These are phyloP conservation scores for Hyphodiscus sp. DNA, from an alignment of 2,329 filamentous ascomycete genomes.

Conservation along the genomic window DNA sequence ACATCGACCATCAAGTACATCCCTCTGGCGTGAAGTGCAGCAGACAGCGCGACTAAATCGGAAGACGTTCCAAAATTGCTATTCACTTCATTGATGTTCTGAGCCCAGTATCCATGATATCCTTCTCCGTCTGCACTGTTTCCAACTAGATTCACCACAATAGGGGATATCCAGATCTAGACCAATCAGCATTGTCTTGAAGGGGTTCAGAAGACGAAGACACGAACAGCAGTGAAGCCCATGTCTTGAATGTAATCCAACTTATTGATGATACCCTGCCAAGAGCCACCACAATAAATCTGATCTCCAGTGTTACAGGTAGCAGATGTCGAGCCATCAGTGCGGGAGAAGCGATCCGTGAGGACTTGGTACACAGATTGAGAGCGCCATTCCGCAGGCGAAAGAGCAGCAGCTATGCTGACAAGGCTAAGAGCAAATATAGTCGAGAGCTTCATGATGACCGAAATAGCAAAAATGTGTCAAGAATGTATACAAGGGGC, in stretches of 20 bases:
- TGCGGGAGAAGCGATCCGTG: slow-evolving; percentile 31
- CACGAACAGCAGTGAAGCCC: slow-evolving; percentile 30
- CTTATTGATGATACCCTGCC: slow-evolving; percentile 34
- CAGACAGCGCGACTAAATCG: slow-evolving; percentile 40
- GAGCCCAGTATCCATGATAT: slow-evolving; percentile 41
- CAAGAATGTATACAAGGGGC: neutral
- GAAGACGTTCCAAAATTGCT: slow-evolving; percentile 40
- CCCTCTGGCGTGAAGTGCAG: slow-evolving; percentile 37
- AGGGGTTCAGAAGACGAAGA: neutral
- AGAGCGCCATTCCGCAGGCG: slow-evolving; percentile 32
- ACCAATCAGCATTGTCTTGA: neutral
- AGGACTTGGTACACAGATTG: slow-evolving; percentile 40
- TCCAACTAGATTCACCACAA: slow-evolving; percentile 33
- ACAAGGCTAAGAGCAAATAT: slow-evolving; percentile 2
- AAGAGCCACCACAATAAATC: slow-evolving; percentile 42
- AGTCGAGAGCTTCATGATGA: slow-evolving; percentile 12
- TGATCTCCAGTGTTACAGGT: slow-evolving; percentile 21
- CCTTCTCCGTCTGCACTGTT: slow-evolving; percentile 32
- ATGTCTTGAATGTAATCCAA: slow-evolving; percentile 38
- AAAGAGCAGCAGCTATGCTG: slow-evolving; percentile 14
- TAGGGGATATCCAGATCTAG: slow-evolving; percentile 39
- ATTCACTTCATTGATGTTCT: slow-evolving; percentile 42
- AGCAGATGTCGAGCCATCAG: slow-evolving; percentile 30
- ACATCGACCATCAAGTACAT: slow-evolving; percentile 49
- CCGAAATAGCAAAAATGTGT: too few relatives aligned